A percentile compares a stretch with the other conserved stretches of the same genome.
These are phyloP conservation scores for Phytophthora uliginosa DNA, from an alignment of 352 stramenopile genomes.

Conservation along the genomic window DNA sequence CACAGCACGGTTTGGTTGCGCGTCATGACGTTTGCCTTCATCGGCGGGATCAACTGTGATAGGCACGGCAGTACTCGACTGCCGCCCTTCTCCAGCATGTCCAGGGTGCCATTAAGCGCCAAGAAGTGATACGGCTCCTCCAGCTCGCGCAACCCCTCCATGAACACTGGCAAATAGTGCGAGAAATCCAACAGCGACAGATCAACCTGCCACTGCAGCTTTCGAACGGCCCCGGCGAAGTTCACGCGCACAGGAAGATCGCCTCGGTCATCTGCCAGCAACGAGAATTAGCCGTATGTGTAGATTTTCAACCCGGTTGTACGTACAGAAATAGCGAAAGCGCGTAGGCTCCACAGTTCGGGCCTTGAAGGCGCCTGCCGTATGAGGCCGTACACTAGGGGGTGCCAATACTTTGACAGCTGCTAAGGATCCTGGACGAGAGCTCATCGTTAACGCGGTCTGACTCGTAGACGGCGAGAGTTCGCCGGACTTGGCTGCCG, in stretches of 20 bases:
- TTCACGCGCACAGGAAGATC: conserved; percentile 81
- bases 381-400: conserved; percentile 50
- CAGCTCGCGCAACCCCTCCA: conserved; percentile 92
- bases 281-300: conserved; percentile 1
- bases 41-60: conserved; percentile 63
- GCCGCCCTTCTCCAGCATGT: conserved; percentile 86
- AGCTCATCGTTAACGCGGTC: conserved; percentile 32
- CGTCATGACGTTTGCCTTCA: conserved; percentile 92
- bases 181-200: conserved; percentile 82
- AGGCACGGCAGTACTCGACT: conserved; percentile 71
- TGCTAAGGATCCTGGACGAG: conserved; percentile 23
- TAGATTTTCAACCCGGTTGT: background rate
- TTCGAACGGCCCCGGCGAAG: conserved; percentile 79
- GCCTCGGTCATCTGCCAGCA: conserved; percentile 64
- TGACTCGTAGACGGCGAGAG: conserved; percentile 35
- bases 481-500: conserved; percentile 39
- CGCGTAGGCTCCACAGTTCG: conserved; percentile 79
- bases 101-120: conserved; percentile 76
- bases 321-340: conserved; percentile 89
- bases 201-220: conserved; percentile 79
- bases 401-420: conserved; percentile 13
- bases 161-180: conserved; percentile 94
- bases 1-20: conserved; percentile 79
- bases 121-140: conserved; percentile 90
- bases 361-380: conserved; percentile 64